Evolutionary conservation across 179 eudicot genomes (phyloP).

Genomic region (Drosera spatulata): DNA sequence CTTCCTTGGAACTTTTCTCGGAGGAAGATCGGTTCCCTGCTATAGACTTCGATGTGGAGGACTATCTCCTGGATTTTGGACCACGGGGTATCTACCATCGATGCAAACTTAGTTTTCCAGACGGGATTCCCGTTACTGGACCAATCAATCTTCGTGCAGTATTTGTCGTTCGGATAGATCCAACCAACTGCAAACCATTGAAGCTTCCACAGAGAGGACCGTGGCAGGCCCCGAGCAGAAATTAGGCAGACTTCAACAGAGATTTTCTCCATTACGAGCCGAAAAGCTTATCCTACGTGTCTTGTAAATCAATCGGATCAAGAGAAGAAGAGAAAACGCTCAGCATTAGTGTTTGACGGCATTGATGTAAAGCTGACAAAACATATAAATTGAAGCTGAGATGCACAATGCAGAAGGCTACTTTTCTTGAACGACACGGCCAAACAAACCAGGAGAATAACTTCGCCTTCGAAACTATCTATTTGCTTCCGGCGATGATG

Average conservation of each 20-base stretch:
- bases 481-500: too few relatives aligned
- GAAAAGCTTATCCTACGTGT: slow-evolving; percentile 15
- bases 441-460: too few relatives aligned
- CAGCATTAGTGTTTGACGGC: slow-evolving; percentile 4
- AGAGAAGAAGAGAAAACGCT: slow-evolving; percentile 5
- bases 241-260: slow-evolving; percentile 66
- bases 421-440: slow-evolving; percentile 8
- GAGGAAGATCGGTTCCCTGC: slow-evolving; percentile 65
- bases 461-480: too few relatives aligned
- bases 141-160: slow-evolving; percentile 64
- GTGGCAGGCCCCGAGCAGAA: slow-evolving; percentile 62
- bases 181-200: slow-evolving; percentile 90
- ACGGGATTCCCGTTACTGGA: slow-evolving; percentile 59
- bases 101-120: slow-evolving; percentile 68
- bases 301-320: not conserved
- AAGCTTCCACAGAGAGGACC: slow-evolving; percentile 51
- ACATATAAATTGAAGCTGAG: slow-evolving; percentile 18
- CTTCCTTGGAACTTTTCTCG: slow-evolving; percentile 57
- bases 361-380: slow-evolving; percentile 11
- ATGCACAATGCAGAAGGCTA: slow-evolving; percentile 19
- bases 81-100: slow-evolving; percentile 30
- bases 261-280: slow-evolving; percentile 36
- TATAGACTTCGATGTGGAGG: slow-evolving; percentile 63
- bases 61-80: slow-evolving; percentile 19
- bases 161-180: slow-evolving; percentile 65